A percentile compares a stretch with the other conserved stretches of the same genome.
These are phyloP conservation scores for Termitomyces sp. DNA, from an alignment of 768 basidiomycete genomes.

Conservation along the genomic window DNA sequence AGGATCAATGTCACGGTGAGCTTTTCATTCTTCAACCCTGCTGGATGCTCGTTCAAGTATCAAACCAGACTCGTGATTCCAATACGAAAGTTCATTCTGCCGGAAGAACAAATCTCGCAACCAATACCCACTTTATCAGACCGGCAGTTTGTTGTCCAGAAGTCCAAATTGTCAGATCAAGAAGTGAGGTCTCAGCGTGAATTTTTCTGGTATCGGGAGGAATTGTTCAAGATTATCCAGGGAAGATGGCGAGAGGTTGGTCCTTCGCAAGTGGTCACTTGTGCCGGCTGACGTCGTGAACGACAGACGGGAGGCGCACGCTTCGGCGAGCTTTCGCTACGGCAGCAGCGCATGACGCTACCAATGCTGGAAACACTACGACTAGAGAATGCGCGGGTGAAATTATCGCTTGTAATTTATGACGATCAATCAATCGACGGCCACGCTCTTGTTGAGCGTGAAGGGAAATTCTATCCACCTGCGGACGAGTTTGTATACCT, in stretches of 20 bases:
- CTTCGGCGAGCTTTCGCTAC: constrained; percentile 70
- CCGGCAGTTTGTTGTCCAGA: constrained; percentile 87
- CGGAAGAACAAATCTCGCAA: constrained; percentile 49
- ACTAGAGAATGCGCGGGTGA: constrained; percentile 59
- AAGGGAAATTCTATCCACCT: constrained; percentile 45
- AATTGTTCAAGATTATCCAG: constrained; percentile 63
- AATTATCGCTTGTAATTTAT: constrained; percentile 44
- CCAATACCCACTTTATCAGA: constrained; percentile 85
- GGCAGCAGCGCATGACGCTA: constrained; percentile 72
- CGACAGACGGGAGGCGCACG: constrained; percentile 75
- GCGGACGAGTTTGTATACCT: constrained; percentile 66
- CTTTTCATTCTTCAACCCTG: background rate
- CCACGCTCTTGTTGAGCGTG: constrained; percentile 22
- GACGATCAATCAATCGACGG: constrained; percentile 15
- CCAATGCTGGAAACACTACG: constrained; percentile 79
- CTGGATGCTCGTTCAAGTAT: background rate
- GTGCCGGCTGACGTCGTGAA: background rate
- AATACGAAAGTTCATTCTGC: constrained; percentile 63
- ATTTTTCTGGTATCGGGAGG: constrained; percentile 96
- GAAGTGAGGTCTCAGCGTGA: constrained; percentile 69
- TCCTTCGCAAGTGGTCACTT: background rate
- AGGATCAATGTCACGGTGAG: constrained; percentile 79
- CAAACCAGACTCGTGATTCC: constrained; percentile 59
- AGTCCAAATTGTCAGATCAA: constrained; percentile 53
- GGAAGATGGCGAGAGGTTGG: constrained; percentile 87